phyloP scores from a whole-genome alignment of 176 grass and related monocot species.

The Aegilops sharonensis region DNA sequence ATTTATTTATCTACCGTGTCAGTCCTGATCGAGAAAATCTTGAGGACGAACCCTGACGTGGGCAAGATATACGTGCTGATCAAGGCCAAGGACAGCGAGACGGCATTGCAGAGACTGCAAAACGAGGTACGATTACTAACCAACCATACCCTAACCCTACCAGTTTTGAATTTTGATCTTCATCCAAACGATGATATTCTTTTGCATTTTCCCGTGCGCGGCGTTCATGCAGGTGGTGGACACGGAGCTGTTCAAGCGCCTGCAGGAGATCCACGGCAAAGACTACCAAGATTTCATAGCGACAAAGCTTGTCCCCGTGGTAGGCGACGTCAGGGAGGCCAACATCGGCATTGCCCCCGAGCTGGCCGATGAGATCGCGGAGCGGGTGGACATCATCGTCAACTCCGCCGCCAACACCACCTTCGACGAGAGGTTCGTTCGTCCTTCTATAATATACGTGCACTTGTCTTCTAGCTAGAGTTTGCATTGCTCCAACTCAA shows the following conservation, averaged over 20 bases:
- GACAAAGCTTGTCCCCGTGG: constrained; percentile 70
- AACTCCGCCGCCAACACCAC: constrained; percentile 90
- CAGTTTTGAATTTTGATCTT: no score
- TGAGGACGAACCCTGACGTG: constrained; percentile 72
- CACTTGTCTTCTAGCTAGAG: no score
- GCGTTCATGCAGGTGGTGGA: constrained; percentile 41
- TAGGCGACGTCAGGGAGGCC: constrained; percentile 73
- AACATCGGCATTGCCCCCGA: constrained; percentile 71
- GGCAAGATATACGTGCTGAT: constrained; percentile 88
- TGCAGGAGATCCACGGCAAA: constrained; percentile 71
- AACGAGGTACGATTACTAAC: constrained; percentile 45
- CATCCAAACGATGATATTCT: no score
- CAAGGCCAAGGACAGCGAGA: constrained; percentile 71
- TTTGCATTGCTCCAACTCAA: background rate
- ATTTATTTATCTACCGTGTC: no score
- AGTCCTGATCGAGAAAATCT: constrained; percentile 94
- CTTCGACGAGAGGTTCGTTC: constrained; percentile 96
- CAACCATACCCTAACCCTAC: background rate
- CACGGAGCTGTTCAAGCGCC: constrained; percentile 64
- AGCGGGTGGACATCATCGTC: constrained; percentile 71
- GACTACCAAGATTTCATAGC: constrained; percentile 63
- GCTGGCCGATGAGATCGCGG: constrained; percentile 54
- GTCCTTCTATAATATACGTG: background rate
- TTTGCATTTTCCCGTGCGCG: no score
- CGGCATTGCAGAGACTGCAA: constrained; percentile 57